Evolutionary conservation across 257 asterid species (phyloP).

Genomic region (Solanum bulbocastanum): DNA sequence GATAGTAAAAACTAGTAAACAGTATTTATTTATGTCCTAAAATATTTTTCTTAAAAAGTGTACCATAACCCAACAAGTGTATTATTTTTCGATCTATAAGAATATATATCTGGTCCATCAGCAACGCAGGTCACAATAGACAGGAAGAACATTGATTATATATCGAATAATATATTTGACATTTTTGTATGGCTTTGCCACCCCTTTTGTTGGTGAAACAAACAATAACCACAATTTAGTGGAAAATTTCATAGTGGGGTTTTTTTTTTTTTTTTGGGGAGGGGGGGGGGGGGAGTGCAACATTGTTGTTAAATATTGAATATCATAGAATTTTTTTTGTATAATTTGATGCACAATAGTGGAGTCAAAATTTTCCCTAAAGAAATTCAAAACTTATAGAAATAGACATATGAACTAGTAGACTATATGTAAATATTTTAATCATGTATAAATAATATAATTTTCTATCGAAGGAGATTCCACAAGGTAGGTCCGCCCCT

Average conservation of each 20-base stretch:
- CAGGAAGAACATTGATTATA: neutral
- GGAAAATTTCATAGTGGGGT: neutral
- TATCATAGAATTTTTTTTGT: too few relatives aligned
- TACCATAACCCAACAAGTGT: neutral
- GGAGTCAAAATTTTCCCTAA: too few relatives aligned
- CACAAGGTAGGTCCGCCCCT: too few relatives aligned
- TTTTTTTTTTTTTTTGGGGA: too few relatives aligned
- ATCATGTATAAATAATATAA: too few relatives aligned
- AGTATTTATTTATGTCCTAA: too few relatives aligned
- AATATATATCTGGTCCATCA: neutral
- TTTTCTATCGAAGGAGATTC: too few relatives aligned
- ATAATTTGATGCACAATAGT: too few relatives aligned
- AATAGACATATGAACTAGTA: too few relatives aligned
- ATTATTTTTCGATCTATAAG: neutral
- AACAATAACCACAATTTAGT: neutral
- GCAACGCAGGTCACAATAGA: neutral
- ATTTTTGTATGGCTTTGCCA: neutral
- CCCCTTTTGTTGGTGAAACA: neutral
- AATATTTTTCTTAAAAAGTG: neutral
- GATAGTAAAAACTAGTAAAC: too few relatives aligned
- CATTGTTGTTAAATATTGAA: neutral
- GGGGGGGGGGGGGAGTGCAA: neutral
- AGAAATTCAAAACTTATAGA: too few relatives aligned
- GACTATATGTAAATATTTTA: too few relatives aligned
- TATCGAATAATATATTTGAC: neutral